These are phyloP conservation scores for Kluyveromyces sp. DNA, from an alignment of 1,139 yeast species.

Conservation along the genomic window DNA sequence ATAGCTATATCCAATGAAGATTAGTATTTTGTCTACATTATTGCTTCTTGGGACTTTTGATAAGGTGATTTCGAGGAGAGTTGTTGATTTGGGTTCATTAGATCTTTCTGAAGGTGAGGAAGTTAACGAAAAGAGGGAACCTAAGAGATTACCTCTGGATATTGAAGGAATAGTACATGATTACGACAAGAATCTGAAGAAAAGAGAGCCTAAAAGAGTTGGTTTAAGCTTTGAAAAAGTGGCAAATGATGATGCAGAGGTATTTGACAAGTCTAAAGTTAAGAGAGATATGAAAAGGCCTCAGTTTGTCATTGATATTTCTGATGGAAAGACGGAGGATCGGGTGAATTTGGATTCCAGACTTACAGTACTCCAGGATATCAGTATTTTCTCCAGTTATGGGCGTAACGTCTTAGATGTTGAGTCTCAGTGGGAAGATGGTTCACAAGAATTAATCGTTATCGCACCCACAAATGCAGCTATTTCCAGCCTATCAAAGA, in stretches of 20 bases:
- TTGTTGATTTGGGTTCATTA: neutral
- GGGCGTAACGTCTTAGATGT: constrained; percentile 17
- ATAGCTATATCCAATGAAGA: neutral
- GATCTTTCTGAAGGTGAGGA: neutral
- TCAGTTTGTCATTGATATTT: constrained; percentile 9
- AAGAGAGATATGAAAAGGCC: constrained; percentile 8
- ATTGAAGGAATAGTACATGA: neutral
- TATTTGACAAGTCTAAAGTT: neutral
- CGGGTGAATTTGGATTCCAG: constrained; percentile 15
- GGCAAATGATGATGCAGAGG: neutral
- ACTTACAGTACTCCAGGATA: constrained; percentile 15
- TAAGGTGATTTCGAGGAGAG: neutral
- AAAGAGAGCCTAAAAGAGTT: neutral
- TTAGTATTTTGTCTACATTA: neutral
- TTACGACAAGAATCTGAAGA: neutral
- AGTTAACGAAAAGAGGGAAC: constrained; percentile 8
- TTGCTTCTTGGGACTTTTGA: neutral
- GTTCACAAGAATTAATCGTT: constrained; percentile 31
- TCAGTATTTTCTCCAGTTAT: constrained; percentile 18
- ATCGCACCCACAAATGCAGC: constrained; percentile 59
- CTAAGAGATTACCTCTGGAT: constrained; percentile 11
- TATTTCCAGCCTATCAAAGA: constrained; percentile 34
- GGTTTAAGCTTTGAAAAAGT: constrained; percentile 1
- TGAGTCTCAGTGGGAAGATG: constrained; percentile 12
- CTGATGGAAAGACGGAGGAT: constrained; percentile 1